Evolutionary conservation across 148 eudicot genomes (phyloP).

Genomic region (Silene latifolia): DNA sequence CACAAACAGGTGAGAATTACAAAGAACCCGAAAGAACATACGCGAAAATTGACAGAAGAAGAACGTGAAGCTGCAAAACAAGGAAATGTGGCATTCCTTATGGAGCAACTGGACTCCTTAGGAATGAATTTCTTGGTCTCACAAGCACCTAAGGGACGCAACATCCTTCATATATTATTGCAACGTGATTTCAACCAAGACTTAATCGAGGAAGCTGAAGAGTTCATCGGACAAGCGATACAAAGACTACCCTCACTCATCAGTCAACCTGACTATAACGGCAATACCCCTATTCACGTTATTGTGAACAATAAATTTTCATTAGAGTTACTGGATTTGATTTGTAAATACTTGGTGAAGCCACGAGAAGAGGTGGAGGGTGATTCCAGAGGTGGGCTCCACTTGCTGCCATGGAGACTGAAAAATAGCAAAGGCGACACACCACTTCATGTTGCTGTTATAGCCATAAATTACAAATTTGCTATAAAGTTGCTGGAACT

Average conservation of each 20-base stretch:
- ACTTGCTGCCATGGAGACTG: not conserved
- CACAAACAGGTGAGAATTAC: not conserved
- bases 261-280: slow-evolving; percentile 1
- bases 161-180: not conserved
- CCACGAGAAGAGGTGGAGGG: not conserved
- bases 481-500: not conserved
- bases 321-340: not conserved
- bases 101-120: not conserved
- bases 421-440: not conserved
- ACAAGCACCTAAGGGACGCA: not conserved
- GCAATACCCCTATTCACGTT: not conserved
- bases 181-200: no score
- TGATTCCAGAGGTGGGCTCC: not conserved
- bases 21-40: not conserved
- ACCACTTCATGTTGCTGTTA: not conserved
- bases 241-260: not conserved
- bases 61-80: not conserved
- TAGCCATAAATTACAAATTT: not conserved
- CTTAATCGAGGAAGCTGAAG: not conserved
- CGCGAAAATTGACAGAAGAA: not conserved
- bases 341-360: not conserved
- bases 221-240: not conserved
- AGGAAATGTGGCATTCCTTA: not conserved
- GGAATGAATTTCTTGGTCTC: slow-evolving; percentile 1
- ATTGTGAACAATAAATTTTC: not conserved